Base-by-base conservation (phyloP, 345 rosid species). In the Populus euphratica region DNA sequence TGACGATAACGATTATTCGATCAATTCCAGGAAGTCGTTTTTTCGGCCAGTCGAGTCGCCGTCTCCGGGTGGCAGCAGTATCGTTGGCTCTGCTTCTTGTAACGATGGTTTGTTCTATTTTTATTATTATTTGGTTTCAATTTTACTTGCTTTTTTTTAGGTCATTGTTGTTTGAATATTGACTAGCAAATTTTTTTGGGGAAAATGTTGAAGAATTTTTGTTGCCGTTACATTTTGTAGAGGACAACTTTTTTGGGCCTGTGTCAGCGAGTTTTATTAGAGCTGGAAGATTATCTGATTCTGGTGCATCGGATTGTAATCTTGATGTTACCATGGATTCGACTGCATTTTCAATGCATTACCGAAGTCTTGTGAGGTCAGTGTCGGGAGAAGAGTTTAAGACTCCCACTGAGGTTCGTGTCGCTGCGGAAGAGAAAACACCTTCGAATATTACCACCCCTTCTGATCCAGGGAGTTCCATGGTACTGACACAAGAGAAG, bases 291-390 rank as follows among this genome's bases (percentile, higher is more conserved):
- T 79, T 91, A 61, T 96, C 93, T 12, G 97, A 88, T 67, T 79
- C 91, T 78, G 86, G 88, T 54, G 88, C 88, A 20, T 87, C 97
- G 13, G 93, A 92, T 81, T 93, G 89, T 61, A 86, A 86, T 76
- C 89, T 89, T 68, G 99, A 96, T 47, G 41, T 91, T 25, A 96
- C 98, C 0, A 93, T 96, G 99, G 99, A 96, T 81, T 93, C 99
- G 4, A 92, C 98, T 0, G 91, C 90, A 61, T 96, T 96, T 80
- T 93, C 99, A 3, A 86, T 96, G 94, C 97, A 96, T 86, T 96
- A 84, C 76, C 90, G 85, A 25, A 93, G 98, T 84, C 92, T 96
- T 78, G 90, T 83, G 1, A 88, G 78, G 83, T 92, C 98, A 2
- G 92, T 88, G 63, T 81, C 89, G 17, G 90, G 83, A 69, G 92